phyloP scores from a whole-genome alignment of 805 yeast genomes.

The Groenewaldozyma tartarivorans region DNA sequence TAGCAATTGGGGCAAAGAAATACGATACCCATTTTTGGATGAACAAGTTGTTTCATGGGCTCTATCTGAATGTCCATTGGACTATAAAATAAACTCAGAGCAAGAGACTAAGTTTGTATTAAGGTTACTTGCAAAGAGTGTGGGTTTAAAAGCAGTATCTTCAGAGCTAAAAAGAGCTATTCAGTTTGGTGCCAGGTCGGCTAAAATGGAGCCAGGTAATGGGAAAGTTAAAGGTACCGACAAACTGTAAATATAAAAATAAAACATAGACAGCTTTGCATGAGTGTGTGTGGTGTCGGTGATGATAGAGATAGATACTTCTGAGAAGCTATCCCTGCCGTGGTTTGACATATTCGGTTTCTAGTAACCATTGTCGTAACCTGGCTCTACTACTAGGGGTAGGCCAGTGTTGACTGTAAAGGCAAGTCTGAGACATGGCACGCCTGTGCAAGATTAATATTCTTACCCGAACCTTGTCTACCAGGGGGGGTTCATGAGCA shows the following conservation, averaged over 20 bases:
- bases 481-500: no score
- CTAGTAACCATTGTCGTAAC: no score
- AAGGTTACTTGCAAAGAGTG: conserved; percentile 46
- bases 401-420: background rate
- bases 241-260: conserved; percentile 2
- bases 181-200: conserved; percentile 93
- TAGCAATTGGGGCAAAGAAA: conserved; percentile 79
- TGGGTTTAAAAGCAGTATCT: conserved; percentile 44
- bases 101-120: conserved; percentile 43
- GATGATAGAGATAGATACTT: conserved; percentile 2
- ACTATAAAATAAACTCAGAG: conserved; percentile 28
- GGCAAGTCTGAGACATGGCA: conserved; percentile 8
- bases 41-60: conserved; percentile 41
- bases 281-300: no score
- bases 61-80: conserved; percentile 21
- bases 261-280: background rate
- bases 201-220: conserved; percentile 79
- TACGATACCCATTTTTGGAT: conserved; percentile 80
- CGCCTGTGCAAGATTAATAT: background rate
- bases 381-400: no score
- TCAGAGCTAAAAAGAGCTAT: conserved; percentile 86
- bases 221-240: conserved; percentile 72
- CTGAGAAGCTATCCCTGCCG: conserved; percentile 1
- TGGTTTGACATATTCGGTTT: background rate
- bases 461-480: background rate